Evolutionary conservation across 2,329 filamentous ascomycete genomes (phyloP), one percentile per base, ranked within the genome.

Genomic region (Xylaria sp.): DNA sequence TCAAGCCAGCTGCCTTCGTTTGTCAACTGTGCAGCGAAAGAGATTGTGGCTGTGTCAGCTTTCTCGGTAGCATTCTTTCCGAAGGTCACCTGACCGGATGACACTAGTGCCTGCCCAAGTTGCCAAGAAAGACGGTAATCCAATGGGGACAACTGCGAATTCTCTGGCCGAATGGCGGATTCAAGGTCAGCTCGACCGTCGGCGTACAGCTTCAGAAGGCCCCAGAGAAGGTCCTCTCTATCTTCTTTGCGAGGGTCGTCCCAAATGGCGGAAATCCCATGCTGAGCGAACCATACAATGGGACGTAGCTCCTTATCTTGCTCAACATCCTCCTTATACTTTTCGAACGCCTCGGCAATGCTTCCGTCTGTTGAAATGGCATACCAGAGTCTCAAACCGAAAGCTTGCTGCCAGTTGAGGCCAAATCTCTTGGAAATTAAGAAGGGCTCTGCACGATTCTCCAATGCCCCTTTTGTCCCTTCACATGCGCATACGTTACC

Each of bases 381-480:
- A 74, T 97, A 99, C 91, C 93, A 98, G 1, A 99, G 81, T 43
- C 93, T 88, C 51, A 99, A 83, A 10, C 92, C 94, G 75, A 99
- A 97, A 0, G 93, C 89, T 72, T 96, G 93, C 74, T 92, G 89
- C 95, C 95, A 99, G 74, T 96, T 91, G 35, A 99, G 82, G 4
- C 87, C 87, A 73, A 97, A 99, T 47, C 89, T 88, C 70, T 90
- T 85, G 1, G 92, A 91, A 66, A 99, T 91, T 55, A 88, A 84
- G 72, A 99, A 97, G 0, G 89, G 89, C 13, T 88, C 85, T 38
- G 90, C 85, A 44, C 90, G 88, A 76, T 98, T 92, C 75, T 98
- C 95, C 8, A 89, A 79, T 1, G 91, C 88, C 2, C 82, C 83
- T 66, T 87, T 89, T 72, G 90, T 89, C 10, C 94, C 95, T 67